Base-by-base conservation (phyloP, 176 grass and related monocot species). In the barley (Hordeum vulgare) region DNA sequence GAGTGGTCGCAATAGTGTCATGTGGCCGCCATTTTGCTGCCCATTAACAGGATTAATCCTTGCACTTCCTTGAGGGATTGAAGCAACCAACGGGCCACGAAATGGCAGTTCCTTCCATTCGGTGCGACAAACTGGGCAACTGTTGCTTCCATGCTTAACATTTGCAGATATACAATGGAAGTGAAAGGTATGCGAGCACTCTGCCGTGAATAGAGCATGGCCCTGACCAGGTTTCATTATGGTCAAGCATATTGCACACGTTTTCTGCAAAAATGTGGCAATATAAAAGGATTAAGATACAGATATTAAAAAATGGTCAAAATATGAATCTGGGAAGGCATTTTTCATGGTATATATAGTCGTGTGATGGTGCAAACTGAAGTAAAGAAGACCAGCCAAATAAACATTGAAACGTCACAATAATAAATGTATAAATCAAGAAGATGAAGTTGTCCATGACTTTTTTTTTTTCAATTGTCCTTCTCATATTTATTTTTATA, bases 81-180 rank as follows among this genome's bases (percentile, higher is more conserved):
- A 80, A 75, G 83, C 61, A 70, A 80, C 37, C 76, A 82, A 71
- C 4, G 84, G 77, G 27, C 90, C 85, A 29, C 81, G 82, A 31
- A 96, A 91, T 21, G 94, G 94, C 54, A 96, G 81, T 71, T 96
- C 94, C 88, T 93, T 96, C 94, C 94, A 96, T 80, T 91, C 90
- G 77, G 82, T 84, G 60, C 81, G 86, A 39, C 91, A 97, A 59
- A 94, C 86, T 61, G 94, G 91, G 47, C 91, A 94, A 12, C 83
- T 86, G 82, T 71, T 90, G 81, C 90, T 97, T 40, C 89, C 94
- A 23, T 96, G 88, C 83, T 91, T 96, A 74, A 96, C 90, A 89
- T 93, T 96, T 76, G 94, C 86, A 78, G 88, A 81, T 87, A 96
- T 96, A 39, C 94, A 96, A 37, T 96, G 94, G 76, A 96, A 96